Conservation (phyloP, 305 asterid species). For the Rubia tinctorum region DNA sequence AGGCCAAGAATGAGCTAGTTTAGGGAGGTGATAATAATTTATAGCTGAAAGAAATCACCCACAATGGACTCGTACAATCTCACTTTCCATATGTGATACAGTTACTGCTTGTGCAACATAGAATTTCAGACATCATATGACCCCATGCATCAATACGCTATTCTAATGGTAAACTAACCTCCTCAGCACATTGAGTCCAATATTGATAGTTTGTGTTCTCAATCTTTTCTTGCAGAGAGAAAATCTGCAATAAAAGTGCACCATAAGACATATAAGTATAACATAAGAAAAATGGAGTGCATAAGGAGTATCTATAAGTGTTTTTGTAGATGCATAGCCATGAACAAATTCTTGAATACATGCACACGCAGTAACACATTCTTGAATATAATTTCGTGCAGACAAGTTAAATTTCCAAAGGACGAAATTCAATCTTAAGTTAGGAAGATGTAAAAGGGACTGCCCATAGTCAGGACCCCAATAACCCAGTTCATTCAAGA, state of each 20-base stretch:
- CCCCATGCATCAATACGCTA: background rate
- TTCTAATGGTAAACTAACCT: too few relatives aligned
- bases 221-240: slow-evolving; percentile 33
- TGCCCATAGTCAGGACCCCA: too few relatives aligned
- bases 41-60: background rate
- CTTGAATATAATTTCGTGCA: too few relatives aligned
- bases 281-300: background rate
- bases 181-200: slow-evolving; percentile 38
- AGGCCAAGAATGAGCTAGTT: background rate
- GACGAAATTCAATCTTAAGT: too few relatives aligned
- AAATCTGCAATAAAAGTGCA: slow-evolving; percentile 25
- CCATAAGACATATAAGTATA: too few relatives aligned
- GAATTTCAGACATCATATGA: background rate
- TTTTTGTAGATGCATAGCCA: background rate
- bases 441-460: too few relatives aligned
- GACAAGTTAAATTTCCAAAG: too few relatives aligned
- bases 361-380: too few relatives aligned
- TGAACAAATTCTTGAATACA: background rate
- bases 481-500: too few relatives aligned
- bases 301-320: background rate
- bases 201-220: slow-evolving; percentile 36
- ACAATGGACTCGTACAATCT: background rate
- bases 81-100: background rate
- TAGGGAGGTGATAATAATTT: background rate
- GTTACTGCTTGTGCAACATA: too few relatives aligned